Percentiles rank a stretch among this genome's conserved stretches.
These are phyloP conservation scores for Lipomyces japonicus DNA, from an alignment of 805 yeast genomes.

Conservation along the genomic window DNA sequence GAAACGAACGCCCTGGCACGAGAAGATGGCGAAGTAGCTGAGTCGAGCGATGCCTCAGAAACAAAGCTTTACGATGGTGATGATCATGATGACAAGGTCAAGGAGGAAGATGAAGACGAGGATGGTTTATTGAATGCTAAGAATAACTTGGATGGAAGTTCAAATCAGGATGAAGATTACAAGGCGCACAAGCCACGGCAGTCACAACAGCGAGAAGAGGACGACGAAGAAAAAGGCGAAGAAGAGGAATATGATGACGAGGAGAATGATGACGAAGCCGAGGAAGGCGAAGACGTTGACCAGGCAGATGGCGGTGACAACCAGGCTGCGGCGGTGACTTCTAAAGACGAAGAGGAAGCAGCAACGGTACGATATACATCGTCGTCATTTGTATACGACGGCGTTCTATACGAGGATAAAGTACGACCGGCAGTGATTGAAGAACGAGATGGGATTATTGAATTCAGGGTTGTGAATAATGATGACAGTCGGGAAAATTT, in stretches of 20 bases:
- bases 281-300: slow-evolving; percentile 34
- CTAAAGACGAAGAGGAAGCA: slow-evolving; percentile 24
- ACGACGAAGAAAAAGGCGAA: slow-evolving; percentile 22
- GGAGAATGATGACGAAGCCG: slow-evolving; percentile 26
- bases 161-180: too few relatives aligned
- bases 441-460: slow-evolving; percentile 88
- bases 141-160: too few relatives aligned
- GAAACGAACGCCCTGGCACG: background rate
- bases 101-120: slow-evolving; percentile 15
- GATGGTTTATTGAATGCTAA: too few relatives aligned
- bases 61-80: slow-evolving; percentile 5
- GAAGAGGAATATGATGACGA: slow-evolving; percentile 36
- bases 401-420: slow-evolving; percentile 73
- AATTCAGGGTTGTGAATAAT: slow-evolving; percentile 93
- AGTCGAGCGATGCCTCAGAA: background rate
- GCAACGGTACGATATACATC: slow-evolving; percentile 37
- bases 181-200: background rate
- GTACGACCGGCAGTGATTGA: slow-evolving; percentile 94
- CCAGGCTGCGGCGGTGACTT: slow-evolving; percentile 21
- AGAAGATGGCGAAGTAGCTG: slow-evolving; percentile 5
- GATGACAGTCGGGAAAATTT: slow-evolving; percentile 82
- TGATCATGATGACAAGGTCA: background rate
- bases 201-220: slow-evolving; percentile 1
- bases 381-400: slow-evolving; percentile 64
- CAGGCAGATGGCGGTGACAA: slow-evolving; percentile 27